Conservation (phyloP, 75 land plant species). For the Pinus tabuliformis region DNA sequence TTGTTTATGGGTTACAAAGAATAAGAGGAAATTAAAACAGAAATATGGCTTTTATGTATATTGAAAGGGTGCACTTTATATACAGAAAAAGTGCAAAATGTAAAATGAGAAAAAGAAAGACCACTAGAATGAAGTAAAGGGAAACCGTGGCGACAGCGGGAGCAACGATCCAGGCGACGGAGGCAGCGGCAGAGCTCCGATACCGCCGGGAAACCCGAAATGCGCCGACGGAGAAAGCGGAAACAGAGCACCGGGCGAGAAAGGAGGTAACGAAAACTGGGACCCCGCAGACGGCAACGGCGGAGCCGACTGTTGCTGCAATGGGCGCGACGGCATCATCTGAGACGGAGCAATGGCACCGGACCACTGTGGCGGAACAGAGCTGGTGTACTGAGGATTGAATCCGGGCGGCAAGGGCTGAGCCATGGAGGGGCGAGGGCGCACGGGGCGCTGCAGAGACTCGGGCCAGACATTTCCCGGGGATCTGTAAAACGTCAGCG, state of each 20-base stretch:
- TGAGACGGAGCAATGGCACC: not conserved
- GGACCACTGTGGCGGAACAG: not conserved
- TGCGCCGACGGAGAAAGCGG: not conserved
- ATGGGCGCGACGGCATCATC: not conserved
- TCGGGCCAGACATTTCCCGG: not conserved
- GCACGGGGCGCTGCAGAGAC: no score
- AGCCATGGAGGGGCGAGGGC: not conserved
- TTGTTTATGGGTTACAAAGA: no score
- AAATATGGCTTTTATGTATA: no score
- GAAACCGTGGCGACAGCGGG: not conserved
- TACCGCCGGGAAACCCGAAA: not conserved
- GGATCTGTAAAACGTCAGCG: no score
- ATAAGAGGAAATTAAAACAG: no score
- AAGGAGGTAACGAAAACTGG: constrained; percentile 2
- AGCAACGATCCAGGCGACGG: not conserved
- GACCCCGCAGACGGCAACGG: not conserved
- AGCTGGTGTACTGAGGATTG: not conserved
- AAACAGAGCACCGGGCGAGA: not conserved
- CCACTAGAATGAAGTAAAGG: not conserved
- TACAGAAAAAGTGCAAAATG: no score
- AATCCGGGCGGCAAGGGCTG: not conserved
- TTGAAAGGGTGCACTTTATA: no score
- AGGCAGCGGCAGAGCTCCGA: not conserved
- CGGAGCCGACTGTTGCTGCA: not conserved
- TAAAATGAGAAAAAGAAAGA: no score